These are phyloP conservation scores for Micractinium sp. DNA, from an alignment of 139 green algal species.

Conservation along the genomic window DNA sequence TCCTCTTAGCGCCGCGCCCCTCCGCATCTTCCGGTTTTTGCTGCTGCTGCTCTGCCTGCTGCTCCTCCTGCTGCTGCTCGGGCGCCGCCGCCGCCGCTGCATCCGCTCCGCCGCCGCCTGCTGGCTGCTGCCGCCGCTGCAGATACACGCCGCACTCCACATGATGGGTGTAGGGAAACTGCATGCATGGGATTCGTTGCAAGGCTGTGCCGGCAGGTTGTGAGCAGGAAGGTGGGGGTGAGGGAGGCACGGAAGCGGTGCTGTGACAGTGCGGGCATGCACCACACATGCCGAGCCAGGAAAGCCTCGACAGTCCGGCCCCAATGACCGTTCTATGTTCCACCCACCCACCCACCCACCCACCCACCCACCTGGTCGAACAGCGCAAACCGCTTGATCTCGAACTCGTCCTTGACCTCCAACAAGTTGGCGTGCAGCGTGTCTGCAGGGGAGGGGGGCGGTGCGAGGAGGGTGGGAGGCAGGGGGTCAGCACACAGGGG, in stretches of 20 bases:
- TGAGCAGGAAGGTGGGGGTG: no score
- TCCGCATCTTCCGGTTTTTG: background rate
- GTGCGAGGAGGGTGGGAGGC: background rate
- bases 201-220: no score
- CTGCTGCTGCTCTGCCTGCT: background rate
- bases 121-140: conserved; percentile 16
- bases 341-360: background rate
- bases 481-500: background rate
- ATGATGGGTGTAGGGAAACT: conserved; percentile 95
- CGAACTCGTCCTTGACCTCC: conserved; percentile 57
- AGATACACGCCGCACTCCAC: conserved; percentile 86
- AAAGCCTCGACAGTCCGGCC: no score
- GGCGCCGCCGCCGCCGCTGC: background rate
- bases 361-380: conserved; percentile 73
- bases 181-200: background rate
- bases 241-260: no score
- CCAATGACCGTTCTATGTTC: no score
- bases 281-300: conserved; percentile 28
- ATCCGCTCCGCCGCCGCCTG: background rate
- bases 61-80: background rate
- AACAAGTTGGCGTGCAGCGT: conserved; percentile 44
- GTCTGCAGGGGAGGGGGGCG: conserved; percentile 2
- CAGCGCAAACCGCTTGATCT: conserved; percentile 80
- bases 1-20: conserved; percentile 15
- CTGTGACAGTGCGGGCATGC: background rate